Evolutionary conservation across 2,329 filamentous ascomycete genomes (phyloP).

Genomic region (Zymoseptoria crescenta): DNA sequence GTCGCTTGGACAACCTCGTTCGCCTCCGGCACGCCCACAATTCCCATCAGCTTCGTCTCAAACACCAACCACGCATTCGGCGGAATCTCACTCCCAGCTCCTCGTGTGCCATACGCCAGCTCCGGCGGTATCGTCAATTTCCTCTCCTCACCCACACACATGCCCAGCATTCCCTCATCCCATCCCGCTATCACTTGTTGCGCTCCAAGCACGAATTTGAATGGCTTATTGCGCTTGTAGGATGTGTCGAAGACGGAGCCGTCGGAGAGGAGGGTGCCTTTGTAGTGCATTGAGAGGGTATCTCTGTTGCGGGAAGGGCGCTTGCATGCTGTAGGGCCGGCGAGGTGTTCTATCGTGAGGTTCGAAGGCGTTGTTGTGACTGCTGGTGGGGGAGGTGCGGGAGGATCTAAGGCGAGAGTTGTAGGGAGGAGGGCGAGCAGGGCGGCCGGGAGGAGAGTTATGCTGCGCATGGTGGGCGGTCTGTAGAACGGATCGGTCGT

Average conservation of each 20-base stretch:
- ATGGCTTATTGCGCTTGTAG: slow-evolving; percentile 69
- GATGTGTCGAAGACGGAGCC: slow-evolving; percentile 77
- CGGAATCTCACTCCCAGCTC: slow-evolving; percentile 63
- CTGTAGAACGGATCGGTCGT: not conserved
- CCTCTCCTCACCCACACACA: slow-evolving; percentile 91
- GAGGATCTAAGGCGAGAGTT: not conserved
- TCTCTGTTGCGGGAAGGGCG: slow-evolving; percentile 42
- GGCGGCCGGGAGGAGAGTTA: not conserved
- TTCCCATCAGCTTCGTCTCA: slow-evolving; percentile 81
- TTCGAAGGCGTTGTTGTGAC: slow-evolving; percentile 6
- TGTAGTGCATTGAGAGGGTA: slow-evolving; percentile 42
- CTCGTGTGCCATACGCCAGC: slow-evolving; percentile 69
- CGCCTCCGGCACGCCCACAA: slow-evolving; percentile 44
- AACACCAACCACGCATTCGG: slow-evolving; percentile 77
- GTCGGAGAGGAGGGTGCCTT: slow-evolving; percentile 44
- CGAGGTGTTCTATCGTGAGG: slow-evolving; percentile 36
- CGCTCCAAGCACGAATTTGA: slow-evolving; percentile 69
- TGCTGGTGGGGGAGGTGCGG: not conserved
- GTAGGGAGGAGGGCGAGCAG: not conserved
- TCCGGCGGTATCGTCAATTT: slow-evolving; percentile 84
- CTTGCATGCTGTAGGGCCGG: slow-evolving; percentile 33
- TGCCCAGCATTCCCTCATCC: slow-evolving; percentile 82
- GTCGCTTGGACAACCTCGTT: slow-evolving; percentile 1
- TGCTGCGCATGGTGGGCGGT: not conserved
- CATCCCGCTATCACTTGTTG: slow-evolving; percentile 90